Conservation (phyloP, 352 stramenopile species). For the Phytophthora fragariae region DNA sequence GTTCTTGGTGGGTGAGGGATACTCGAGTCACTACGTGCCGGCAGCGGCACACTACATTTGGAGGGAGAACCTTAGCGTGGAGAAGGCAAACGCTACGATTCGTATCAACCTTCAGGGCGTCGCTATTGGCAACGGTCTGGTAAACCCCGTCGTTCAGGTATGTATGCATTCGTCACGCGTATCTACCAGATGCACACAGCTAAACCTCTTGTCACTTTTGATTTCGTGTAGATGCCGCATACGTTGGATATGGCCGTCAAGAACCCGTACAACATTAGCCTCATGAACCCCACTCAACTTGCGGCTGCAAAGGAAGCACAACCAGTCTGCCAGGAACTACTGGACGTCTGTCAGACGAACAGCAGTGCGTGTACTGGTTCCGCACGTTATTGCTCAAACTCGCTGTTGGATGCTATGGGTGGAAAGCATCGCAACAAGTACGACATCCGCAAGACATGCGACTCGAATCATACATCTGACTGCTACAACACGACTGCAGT, state of each 20-base stretch:
- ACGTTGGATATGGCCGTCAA: conserved; percentile 51
- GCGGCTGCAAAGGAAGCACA: conserved; percentile 33
- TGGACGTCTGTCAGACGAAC: conserved; percentile 38
- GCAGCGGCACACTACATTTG: conserved; percentile 58
- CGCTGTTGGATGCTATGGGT: conserved; percentile 23
- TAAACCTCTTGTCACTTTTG: conserved; percentile 13
- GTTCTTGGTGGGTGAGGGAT: conserved; percentile 67
- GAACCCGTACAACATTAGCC: conserved; percentile 61
- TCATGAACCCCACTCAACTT: conserved; percentile 41
- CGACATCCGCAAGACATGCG: conserved; percentile 55
- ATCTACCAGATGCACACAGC: background rate
- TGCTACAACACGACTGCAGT: conserved; percentile 37
- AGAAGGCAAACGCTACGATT: conserved; percentile 25
- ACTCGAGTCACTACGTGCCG: conserved; percentile 65
- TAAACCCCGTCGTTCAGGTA: conserved; percentile 52
- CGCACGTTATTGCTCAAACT: conserved; percentile 22
- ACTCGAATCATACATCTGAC: conserved; percentile 16
- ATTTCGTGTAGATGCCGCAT: conserved; percentile 38
- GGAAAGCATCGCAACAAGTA: conserved; percentile 51
- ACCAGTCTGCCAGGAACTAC: conserved; percentile 37
- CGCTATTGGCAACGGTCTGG: conserved; percentile 64
- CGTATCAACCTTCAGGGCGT: conserved; percentile 59
- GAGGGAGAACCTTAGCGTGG: conserved; percentile 24
- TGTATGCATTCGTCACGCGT: conserved; percentile 12
- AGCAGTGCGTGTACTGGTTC: conserved; percentile 29